Base-by-base conservation (phyloP, 345 rosid species). In the Streptanthus diversifolius region DNA sequence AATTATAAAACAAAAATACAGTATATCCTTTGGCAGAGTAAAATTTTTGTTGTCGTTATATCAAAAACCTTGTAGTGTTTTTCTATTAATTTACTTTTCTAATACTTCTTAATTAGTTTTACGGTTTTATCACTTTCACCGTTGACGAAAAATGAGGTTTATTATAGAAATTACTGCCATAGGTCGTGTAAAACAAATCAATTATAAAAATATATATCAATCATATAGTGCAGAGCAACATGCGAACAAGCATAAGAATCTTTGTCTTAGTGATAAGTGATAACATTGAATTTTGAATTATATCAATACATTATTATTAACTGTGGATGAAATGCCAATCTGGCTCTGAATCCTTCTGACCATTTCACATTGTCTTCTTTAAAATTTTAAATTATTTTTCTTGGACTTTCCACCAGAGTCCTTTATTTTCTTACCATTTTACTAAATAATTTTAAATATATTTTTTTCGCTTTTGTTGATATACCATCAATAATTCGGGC, bases 171-270 rank as follows among this genome's bases (percentile, higher is more conserved):
- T 11, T 56, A 24, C 11, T 21, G 30, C 32, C 8, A 29, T 19
- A 2, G 56, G 12, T 45, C 7, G 25, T 59, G 35, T 37, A 52
- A 72, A 72, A 15, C 24, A 71, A 63, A 51, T 53, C 9, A 63
- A 14, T 47, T 3, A 9, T 15, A 30, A 9, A 53, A 7, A 5
- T 13, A 2, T 10, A 48, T 3, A 13, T 13, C 27, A 25, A n/a
- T 22, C 9, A 53, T 41, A 64, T 17, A 47, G 9, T 21, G 57
- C 58, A 64, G 66, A 74, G 66, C 35, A 66, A 74, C 68, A 67
- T 59, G 79, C 74, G 74, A 68, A 39, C 48, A 68, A 75, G 73
- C 47, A 74, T 68, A 75, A 75, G 74, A 68, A 75, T 75, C 57
- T 75, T 68, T 75, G 79, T 75, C 79, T 68, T 68, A 56, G 77